Percentiles rank a stretch among this genome's conserved stretches.
Evolutionary conservation across 139 green algal species (phyloP).

Genomic region (Zygnema cylindricum): DNA sequence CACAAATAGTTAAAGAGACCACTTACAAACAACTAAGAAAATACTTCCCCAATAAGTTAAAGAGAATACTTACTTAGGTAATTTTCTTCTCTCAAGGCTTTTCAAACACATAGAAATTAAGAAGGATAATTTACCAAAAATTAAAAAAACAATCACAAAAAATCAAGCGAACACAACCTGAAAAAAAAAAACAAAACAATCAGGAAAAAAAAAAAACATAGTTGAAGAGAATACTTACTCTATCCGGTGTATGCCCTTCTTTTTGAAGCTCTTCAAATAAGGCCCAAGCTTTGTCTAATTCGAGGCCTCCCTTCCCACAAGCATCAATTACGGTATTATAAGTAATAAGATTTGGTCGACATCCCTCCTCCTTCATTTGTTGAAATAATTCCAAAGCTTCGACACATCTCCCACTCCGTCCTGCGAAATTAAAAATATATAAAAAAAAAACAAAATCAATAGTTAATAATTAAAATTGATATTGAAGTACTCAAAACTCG

Average conservation of each 20-base stretch:
- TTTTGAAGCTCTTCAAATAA: conserved; percentile 52
- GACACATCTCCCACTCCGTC: conserved; percentile 23
- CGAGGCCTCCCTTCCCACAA: conserved; percentile 40
- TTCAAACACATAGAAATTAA: too few relatives aligned
- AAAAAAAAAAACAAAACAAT: too few relatives aligned
- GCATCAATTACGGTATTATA: conserved; percentile 63
- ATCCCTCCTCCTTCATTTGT: conserved; percentile 45
- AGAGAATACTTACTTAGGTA: too few relatives aligned
- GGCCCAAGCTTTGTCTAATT: not conserved
- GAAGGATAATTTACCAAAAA: too few relatives aligned
- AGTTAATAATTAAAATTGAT: not conserved
- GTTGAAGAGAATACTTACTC: conserved; percentile 1
- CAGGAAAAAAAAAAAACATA: not conserved
- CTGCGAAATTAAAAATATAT: too few relatives aligned
- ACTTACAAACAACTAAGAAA: too few relatives aligned
- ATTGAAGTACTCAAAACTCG: not conserved
- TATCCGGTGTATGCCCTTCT: conserved; percentile 32
- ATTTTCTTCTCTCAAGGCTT: too few relatives aligned
- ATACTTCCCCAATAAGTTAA: too few relatives aligned
- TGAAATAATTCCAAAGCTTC: conserved; percentile 50
- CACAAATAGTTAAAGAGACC: too few relatives aligned
- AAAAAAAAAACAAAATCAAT: too few relatives aligned
- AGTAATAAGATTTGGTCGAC: conserved; percentile 50
- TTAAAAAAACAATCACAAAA: too few relatives aligned
- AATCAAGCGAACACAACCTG: too few relatives aligned